These are phyloP conservation scores for Parachaetomium inaequale DNA, from an alignment of 495 filamentous ascomycete species.

Conservation along the genomic window DNA sequence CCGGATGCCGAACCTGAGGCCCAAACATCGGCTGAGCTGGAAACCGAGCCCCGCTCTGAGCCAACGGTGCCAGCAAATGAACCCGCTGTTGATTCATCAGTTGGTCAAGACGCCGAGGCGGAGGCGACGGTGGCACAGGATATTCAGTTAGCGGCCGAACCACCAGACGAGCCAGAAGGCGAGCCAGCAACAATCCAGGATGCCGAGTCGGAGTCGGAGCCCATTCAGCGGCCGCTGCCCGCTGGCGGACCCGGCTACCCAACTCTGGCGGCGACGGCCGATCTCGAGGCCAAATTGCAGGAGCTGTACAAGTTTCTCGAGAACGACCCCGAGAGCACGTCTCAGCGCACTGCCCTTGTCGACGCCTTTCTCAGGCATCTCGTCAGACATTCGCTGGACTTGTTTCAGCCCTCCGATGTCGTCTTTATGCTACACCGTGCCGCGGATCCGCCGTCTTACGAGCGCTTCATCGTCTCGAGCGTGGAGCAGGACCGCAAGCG, in stretches of 20 bases:
- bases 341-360: conserved; percentile 7
- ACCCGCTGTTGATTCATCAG: neutral
- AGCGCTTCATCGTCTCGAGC: conserved; percentile 28
- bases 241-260: neutral
- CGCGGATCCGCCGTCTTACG: conserved; percentile 29
- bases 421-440: conserved; percentile 28
- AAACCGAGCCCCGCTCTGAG: neutral
- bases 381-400: conserved; percentile 17
- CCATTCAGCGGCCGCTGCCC: neutral
- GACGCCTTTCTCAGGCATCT: conserved; percentile 20
- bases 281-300: conserved; percentile 12
- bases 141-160: neutral
- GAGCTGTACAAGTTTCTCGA: conserved; percentile 7
- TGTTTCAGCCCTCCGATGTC: conserved; percentile 20
- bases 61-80: neutral
- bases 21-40: neutral
- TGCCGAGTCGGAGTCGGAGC: neutral
- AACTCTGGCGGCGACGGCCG: conserved; percentile 8
- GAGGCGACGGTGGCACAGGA: too few relatives aligned
- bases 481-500: conserved; percentile 18
- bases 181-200: neutral
- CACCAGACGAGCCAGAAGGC: too few relatives aligned
- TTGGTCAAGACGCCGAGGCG: too few relatives aligned
- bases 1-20: neutral
- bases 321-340: neutral